Evolutionary conservation across 345 rosid genomes (phyloP).

Genomic region (Sisymbrium altissimum): DNA sequence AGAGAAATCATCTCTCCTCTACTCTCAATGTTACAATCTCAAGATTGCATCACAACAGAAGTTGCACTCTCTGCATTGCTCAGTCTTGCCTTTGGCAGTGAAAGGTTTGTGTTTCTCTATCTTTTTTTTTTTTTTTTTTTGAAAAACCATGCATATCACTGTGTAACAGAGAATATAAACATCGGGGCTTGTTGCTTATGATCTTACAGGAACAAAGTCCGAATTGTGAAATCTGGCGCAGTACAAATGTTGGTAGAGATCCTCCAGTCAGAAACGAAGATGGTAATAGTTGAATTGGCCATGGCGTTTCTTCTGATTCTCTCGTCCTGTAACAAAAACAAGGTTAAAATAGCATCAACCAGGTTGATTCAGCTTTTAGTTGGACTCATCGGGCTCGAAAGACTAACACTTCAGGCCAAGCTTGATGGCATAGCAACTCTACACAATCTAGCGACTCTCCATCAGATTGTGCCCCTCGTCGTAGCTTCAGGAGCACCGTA

Average conservation of each 20-base stretch:
- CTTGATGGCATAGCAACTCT: conserved; percentile 66
- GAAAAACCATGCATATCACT: not conserved
- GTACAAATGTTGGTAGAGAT: conserved; percentile 59
- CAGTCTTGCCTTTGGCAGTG: conserved; percentile 84
- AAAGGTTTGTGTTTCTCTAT: conserved; percentile 45
- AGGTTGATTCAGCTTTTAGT: conserved; percentile 48
- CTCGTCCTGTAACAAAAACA: conserved; percentile 73
- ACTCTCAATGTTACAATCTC: conserved; percentile 64
- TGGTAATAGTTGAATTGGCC: conserved; percentile 42
- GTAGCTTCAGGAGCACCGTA: conserved; percentile 50
- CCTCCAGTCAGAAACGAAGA: conserved; percentile 42
- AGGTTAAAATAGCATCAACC: conserved; percentile 54
- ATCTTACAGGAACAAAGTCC: conserved; percentile 65
- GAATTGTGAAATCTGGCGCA: conserved; percentile 59
- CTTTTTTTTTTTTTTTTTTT: too few species aligned
- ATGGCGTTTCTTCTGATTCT: conserved; percentile 61
- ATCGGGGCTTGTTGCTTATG: not conserved
- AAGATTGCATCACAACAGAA: conserved; percentile 57
- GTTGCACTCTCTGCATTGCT: conserved; percentile 73
- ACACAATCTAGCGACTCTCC: conserved; percentile 70
- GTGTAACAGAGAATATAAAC: not conserved
- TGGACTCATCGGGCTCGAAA: conserved; percentile 22
- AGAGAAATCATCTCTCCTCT: conserved; percentile 62
- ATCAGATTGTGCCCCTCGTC: conserved; percentile 46
- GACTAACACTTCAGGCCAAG: conserved; percentile 41